Conservation (phyloP, 2,329 filamentous ascomycete genomes). For the Fusarium sacchari region DNA sequence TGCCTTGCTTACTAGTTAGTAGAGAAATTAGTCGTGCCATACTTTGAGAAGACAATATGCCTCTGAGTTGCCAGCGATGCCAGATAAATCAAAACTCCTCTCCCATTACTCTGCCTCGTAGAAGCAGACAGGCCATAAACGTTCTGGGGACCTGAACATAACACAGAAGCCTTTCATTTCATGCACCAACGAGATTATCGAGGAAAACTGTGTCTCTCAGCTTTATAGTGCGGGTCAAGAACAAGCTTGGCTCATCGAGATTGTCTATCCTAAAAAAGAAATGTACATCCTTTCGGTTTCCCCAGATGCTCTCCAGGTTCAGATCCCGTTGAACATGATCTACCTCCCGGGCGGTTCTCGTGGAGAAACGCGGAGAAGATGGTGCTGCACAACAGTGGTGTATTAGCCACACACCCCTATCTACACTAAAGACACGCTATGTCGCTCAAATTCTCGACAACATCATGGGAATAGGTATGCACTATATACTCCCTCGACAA, state of each 20-base stretch:
- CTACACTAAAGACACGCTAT: background rate
- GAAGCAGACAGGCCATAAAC: background rate
- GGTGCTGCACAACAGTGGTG: background rate
- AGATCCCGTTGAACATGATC: slow-evolving; percentile 20
- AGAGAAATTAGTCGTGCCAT: background rate
- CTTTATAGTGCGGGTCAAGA: background rate
- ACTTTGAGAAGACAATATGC: background rate
- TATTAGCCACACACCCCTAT: slow-evolving; percentile 8
- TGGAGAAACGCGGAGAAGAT: slow-evolving; percentile 24
- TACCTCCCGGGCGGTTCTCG: slow-evolving; percentile 31
- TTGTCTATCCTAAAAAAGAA: background rate
- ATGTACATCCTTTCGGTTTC: background rate
- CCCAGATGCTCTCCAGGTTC: slow-evolving; percentile 17
- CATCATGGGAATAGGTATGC: slow-evolving; percentile 2
- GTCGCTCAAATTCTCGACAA: background rate
- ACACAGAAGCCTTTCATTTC: background rate
- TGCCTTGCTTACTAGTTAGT: background rate
- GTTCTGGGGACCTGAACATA: background rate
- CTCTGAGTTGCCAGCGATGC: background rate
- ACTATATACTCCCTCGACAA: background rate
- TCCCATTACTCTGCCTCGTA: background rate
- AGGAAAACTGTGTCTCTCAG: slow-evolving; percentile 10
- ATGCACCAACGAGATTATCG: background rate
- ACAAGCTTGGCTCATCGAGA: slow-evolving; percentile 16
- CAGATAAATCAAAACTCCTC: background rate